phyloP scores from a whole-genome alignment of 2,329 filamentous ascomycete species.

The Arachnopeziza araneosa region DNA sequence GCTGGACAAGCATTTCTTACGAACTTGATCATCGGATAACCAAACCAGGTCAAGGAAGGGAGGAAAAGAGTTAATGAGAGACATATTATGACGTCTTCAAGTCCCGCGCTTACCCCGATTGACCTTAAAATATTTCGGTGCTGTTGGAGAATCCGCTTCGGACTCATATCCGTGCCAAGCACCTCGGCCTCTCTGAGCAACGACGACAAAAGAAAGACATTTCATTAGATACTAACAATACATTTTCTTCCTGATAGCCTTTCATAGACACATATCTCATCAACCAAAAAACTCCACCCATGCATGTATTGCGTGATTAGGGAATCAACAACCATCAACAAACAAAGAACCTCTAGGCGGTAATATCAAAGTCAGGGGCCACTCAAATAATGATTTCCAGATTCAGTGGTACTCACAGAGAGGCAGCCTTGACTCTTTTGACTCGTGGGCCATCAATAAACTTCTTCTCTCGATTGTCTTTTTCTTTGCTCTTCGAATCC shows the following conservation, averaged over 20 bases:
- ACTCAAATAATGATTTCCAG: neutral
- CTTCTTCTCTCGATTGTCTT: conserved; percentile 4
- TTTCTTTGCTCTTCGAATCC: conserved; percentile 21
- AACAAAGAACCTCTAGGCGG: neutral
- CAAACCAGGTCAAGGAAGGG: neutral
- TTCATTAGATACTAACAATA: neutral
- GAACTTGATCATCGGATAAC: neutral
- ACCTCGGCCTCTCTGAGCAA: neutral
- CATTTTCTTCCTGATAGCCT: neutral
- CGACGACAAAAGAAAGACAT: neutral
- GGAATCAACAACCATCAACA: neutral
- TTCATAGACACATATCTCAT: neutral
- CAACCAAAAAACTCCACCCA: neutral
- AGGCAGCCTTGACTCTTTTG: conserved; percentile 39
- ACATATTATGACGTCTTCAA: neutral
- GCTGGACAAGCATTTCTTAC: neutral
- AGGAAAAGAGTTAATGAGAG: neutral
- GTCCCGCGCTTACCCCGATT: too few relatives aligned
- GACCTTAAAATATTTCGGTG: too few relatives aligned
- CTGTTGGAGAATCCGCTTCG: neutral
- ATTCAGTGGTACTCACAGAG: conserved; percentile 20
- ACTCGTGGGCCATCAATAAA: conserved; percentile 27
- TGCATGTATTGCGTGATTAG: neutral
- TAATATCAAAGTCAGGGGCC: neutral
- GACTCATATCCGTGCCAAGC: neutral